These are phyloP conservation scores for Blastobotrys arbuscula DNA, from an alignment of 1,139 yeast species.

Conservation along the genomic window DNA sequence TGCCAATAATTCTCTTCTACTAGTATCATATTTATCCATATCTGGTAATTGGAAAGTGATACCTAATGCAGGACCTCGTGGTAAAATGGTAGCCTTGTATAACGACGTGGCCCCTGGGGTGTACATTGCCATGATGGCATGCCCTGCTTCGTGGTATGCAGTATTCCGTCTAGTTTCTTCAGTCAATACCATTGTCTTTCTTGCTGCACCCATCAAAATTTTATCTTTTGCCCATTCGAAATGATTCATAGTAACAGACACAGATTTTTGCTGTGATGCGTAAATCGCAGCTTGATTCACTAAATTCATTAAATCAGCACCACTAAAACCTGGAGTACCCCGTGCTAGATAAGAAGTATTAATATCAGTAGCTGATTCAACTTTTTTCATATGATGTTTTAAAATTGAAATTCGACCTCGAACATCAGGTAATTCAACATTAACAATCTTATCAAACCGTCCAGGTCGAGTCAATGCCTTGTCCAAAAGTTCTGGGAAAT, in stretches of 20 bases:
- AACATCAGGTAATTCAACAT: slow-evolving; percentile 95
- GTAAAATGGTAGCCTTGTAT: slow-evolving; percentile 93
- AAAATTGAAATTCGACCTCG: slow-evolving; percentile 93
- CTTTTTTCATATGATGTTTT: slow-evolving; percentile 86
- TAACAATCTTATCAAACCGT: slow-evolving; percentile 91
- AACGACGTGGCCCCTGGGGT: slow-evolving; percentile 95
- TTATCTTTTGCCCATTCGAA: slow-evolving; percentile 99
- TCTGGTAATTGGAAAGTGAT: slow-evolving; percentile 96
- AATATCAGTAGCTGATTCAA: slow-evolving; percentile 77
- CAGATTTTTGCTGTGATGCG: slow-evolving; percentile 89
- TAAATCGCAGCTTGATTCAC: slow-evolving; percentile 98
- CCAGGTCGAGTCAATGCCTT: slow-evolving; percentile 98
- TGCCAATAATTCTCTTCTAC: slow-evolving; percentile 84
- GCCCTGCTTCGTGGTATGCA: slow-evolving; percentile 99
- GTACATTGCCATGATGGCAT: slow-evolving; percentile 94
- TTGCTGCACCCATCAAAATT: slow-evolving; percentile 95
- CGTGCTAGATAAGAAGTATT: slow-evolving; percentile 88
- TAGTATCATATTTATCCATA: slow-evolving; percentile 94
- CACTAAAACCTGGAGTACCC: slow-evolving; percentile 96
- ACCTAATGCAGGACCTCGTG: slow-evolving; percentile 95
- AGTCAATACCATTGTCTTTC: slow-evolving; percentile 94
- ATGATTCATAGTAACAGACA: slow-evolving; percentile 84
- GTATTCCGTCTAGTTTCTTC: slow-evolving; percentile 91
- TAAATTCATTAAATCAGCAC: slow-evolving; percentile 92
- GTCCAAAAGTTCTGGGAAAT: slow-evolving; percentile 94